Conservation (phyloP, 73 alveolate species). For the Strombidium stylifer region DNA sequence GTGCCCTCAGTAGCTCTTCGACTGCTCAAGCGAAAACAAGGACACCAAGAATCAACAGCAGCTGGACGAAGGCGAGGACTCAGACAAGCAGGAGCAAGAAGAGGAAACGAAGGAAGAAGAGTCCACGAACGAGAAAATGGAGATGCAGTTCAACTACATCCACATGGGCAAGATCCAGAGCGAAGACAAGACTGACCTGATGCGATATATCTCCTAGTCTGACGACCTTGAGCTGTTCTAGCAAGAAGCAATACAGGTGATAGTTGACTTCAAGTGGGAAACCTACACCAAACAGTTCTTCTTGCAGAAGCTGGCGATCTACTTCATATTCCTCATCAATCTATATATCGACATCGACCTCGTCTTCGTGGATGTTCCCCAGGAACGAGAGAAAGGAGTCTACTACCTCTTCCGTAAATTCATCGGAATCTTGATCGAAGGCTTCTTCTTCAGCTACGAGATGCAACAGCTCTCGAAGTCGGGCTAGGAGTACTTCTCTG, state of each 20-base stretch:
- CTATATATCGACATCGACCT: neutral
- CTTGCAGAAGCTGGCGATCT: neutral
- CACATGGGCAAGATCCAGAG: too few relatives aligned
- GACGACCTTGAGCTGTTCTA: conserved; percentile 5
- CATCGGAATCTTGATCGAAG: neutral
- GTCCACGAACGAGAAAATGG: too few relatives aligned
- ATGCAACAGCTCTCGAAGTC: neutral
- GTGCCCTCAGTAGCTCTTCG: too few relatives aligned
- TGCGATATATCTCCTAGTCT: neutral
- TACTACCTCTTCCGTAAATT: neutral
- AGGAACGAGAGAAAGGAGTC: neutral
- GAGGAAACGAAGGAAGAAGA: too few relatives aligned
- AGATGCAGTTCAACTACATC: too few relatives aligned
- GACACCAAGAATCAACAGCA: too few relatives aligned
- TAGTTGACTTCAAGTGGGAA: conserved; percentile 20
- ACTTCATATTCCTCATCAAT: neutral
- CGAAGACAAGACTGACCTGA: neutral
- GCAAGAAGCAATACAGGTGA: neutral
- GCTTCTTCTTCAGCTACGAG: neutral
- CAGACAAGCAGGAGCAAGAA: too few relatives aligned
- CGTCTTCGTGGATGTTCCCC: neutral
- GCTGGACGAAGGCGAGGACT: too few relatives aligned
- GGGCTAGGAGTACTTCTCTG: conserved; percentile 5
- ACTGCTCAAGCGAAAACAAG: too few relatives aligned
- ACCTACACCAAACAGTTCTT: conserved; percentile 1